A percentile compares a stretch with the other conserved stretches of the same genome.
Conservation (phyloP, 805 yeast species). For the Wickerhamiella hasegawae region DNA sequence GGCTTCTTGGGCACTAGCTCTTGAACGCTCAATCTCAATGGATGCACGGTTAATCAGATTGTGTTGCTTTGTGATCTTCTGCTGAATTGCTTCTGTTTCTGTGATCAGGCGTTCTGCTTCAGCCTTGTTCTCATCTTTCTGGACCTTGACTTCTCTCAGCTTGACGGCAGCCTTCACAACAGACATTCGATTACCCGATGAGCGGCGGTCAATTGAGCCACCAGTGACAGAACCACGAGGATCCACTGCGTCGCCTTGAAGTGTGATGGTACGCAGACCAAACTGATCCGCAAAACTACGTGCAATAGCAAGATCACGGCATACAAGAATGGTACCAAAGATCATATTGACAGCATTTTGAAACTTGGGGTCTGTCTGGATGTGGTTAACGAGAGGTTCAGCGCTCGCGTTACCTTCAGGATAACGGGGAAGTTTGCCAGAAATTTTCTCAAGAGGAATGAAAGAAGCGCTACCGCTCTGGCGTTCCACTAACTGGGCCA, state of each 20-base stretch:
- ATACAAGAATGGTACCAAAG: constrained; percentile 68
- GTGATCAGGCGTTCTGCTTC: not conserved
- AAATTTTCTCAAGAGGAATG: constrained; percentile 68
- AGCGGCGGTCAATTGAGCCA: constrained; percentile 27
- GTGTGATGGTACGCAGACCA: constrained; percentile 61
- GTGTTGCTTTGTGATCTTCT: not conserved
- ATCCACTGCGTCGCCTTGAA: constrained; percentile 85
- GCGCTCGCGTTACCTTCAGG: constrained; percentile 42
- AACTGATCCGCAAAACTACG: constrained; percentile 44
- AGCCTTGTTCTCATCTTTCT: not conserved
- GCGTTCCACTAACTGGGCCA: constrained; percentile 51
- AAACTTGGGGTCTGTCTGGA: constrained; percentile 42
- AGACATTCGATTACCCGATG: not conserved
- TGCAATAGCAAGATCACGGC: constrained; percentile 52
- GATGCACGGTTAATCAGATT: not conserved
- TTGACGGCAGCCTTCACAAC: not conserved
- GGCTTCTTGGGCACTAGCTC: not conserved
- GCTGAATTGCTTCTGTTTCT: not conserved
- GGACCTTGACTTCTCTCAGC: not conserved
- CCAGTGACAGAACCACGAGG: constrained; percentile 75
- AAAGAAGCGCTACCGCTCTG: constrained; percentile 79
- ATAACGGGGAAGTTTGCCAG: constrained; percentile 19
- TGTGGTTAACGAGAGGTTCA: constrained; percentile 61
- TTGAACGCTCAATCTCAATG: not conserved
- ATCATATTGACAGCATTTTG: constrained; percentile 60